phyloP scores from a whole-genome alignment of 345 rosid species.

The Fremontodendron californicum region DNA sequence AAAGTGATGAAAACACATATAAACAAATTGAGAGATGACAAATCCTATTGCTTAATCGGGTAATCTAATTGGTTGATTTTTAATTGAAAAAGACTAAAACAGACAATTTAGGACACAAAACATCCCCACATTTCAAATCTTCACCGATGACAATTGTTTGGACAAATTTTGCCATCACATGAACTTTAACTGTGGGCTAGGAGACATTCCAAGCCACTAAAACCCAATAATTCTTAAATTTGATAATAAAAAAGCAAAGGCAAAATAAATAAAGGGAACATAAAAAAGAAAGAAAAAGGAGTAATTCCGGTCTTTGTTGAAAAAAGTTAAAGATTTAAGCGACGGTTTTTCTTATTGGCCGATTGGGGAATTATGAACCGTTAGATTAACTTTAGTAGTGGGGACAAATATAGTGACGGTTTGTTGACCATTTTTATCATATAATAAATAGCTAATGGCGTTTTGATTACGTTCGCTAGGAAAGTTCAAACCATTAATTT shows the following conservation, averaged over 20 bases:
- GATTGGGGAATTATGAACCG: slow-evolving; percentile 14
- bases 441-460: slow-evolving; percentile 16
- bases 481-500: too few species aligned
- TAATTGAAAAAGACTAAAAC: background rate
- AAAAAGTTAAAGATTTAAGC: background rate
- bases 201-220: slow-evolving; percentile 9
- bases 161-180: slow-evolving; percentile 4
- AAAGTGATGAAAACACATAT: background rate
- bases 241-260: background rate
- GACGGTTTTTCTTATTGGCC: slow-evolving; percentile 1
- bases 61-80: background rate
- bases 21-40: background rate
- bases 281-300: background rate
- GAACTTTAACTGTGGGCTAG: background rate
- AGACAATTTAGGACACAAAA: background rate
- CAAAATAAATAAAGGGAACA: background rate
- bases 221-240: background rate
- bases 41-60: background rate
- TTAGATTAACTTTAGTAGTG: slow-evolving; percentile 11
- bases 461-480: slow-evolving; percentile 22
- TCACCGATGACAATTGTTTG: background rate
- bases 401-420: slow-evolving; percentile 24
- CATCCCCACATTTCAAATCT: background rate
- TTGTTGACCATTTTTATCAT: slow-evolving; percentile 20
- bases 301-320: slow-evolving; percentile 5